Percentiles rank a stretch among this genome's conserved stretches.
Evolutionary conservation across 1,284 basidiomycete species (phyloP).

Genomic region (Schizophyllum amplum): DNA sequence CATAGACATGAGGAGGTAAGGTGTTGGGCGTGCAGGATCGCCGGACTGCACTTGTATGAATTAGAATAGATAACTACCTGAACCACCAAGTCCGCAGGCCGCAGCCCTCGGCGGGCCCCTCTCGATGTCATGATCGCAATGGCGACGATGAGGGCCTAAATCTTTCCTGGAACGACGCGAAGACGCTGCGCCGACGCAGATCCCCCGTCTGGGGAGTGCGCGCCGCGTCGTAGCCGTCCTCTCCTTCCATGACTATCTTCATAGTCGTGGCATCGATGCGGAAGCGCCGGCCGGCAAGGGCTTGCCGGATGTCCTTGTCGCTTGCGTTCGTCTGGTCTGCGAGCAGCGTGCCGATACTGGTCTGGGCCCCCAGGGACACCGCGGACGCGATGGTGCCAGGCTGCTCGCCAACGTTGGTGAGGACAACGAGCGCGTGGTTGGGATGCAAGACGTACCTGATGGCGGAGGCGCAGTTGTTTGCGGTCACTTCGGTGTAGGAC

Average conservation of each 20-base stretch:
- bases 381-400: conserved; percentile 49
- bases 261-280: conserved; percentile 37
- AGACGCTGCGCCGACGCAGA: background rate
- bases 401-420: conserved; percentile 7
- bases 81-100: too few species aligned
- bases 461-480: conserved; percentile 31
- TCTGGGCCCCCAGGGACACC: conserved; percentile 42
- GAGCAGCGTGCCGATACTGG: conserved; percentile 35
- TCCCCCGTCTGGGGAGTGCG: conserved; percentile 16
- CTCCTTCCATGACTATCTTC: conserved; percentile 44
- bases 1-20: too few species aligned
- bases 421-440: background rate
- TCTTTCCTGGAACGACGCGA: background rate
- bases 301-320: conserved; percentile 28
- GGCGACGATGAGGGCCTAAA: background rate
- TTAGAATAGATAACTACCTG: too few species aligned
- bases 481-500: conserved; percentile 35
- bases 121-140: background rate
- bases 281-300: conserved; percentile 35
- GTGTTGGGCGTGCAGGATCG: too few species aligned
- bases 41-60: too few species aligned
- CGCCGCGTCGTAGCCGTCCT: conserved; percentile 32
- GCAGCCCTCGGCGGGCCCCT: background rate
- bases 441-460: conserved; percentile 10
- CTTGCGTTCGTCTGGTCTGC: conserved; percentile 25